These are phyloP conservation scores for Schizosaccharomyces cryophilus DNA, from an alignment of 805 yeast species.

Conservation along the genomic window DNA sequence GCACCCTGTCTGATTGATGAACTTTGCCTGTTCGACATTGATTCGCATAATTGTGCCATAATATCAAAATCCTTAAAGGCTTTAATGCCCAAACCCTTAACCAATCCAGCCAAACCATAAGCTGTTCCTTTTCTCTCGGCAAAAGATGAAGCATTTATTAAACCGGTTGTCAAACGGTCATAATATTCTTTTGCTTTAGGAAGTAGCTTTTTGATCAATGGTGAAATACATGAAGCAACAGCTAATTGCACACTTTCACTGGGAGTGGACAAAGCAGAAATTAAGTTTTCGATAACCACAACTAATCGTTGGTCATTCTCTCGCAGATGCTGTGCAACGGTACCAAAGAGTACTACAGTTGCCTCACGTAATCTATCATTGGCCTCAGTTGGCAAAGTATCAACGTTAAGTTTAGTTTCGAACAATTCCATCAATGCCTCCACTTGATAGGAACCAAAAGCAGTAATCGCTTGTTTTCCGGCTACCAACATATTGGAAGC, in stretches of 20 bases:
- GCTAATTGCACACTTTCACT: conserved; percentile 79
- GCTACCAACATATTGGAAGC: conserved; percentile 71
- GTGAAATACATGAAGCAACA: conserved; percentile 63
- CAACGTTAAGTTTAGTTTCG: conserved; percentile 29
- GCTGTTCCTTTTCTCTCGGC: conserved; percentile 75
- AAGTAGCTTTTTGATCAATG: conserved; percentile 37
- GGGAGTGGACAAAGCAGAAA: conserved; percentile 60
- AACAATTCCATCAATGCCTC: conserved; percentile 61
- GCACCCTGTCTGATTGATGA: conserved; percentile 63
- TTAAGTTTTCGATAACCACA: conserved; percentile 39
- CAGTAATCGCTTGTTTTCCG: conserved; percentile 48
- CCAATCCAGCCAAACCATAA: conserved; percentile 82
- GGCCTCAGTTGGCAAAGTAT: conserved; percentile 12
- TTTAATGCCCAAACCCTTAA: conserved; percentile 68
- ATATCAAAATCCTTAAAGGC: conserved; percentile 55
- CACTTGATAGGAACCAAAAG: conserved; percentile 40
- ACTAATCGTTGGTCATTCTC: conserved; percentile 37
- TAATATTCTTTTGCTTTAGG: conserved; percentile 23
- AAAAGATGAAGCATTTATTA: conserved; percentile 27
- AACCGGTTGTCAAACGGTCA: conserved; percentile 31
- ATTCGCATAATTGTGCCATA: conserved; percentile 48
- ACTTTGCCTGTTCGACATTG: conserved; percentile 68
- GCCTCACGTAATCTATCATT: conserved; percentile 51
- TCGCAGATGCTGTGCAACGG: conserved; percentile 64
- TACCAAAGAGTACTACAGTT: conserved; percentile 69